Evolutionary conservation across 1,139 yeast genomes (phyloP), one percentile per base, ranked within the genome.

Genomic region (Candida tetrigidarum): DNA sequence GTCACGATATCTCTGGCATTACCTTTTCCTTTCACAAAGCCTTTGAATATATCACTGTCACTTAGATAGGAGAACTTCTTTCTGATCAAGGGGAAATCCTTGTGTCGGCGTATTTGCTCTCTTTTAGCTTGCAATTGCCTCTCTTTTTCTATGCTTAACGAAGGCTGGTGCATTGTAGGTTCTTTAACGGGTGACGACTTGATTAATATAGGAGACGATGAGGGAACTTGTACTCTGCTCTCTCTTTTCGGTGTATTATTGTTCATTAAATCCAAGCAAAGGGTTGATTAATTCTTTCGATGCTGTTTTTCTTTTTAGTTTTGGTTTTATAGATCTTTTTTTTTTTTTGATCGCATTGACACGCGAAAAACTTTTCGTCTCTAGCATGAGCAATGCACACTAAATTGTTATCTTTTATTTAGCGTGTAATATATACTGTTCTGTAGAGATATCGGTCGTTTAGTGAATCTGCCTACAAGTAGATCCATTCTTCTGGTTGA

Each of bases 21-120:
- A 9, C 83, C 81, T 41, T 80, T 77, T 33, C 82, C 83, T 27
- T 79, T 76, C 41, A 80, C 83, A 57, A 83, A 80, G 1, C 85
- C 86, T 41, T 81, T 81, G 50, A 81, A 76, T 29, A 85, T 74
- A 49, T 81, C 77, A 27, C 80, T 71, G 39, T 74, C 78, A 16
- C 67, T 63, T 18, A 80, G 59, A 39, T 76, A 67, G 38, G 74
- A 74, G 57, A 76, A 81, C 45, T 74, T 58, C 42, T 71, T 74
- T 50, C 69, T 74, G 50, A 80, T 74, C 59, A 76, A 72, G 45
- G 70, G 79, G 59, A 74, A 76, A 66, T 76, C 74, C 47, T 66
- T 62, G 53, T 74, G 78, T 39, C 64, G 64, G 53, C 76, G 60
- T 29, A 71, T 67, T 16, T 71, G 69, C 52, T 71, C 71, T 44